Evolutionary conservation across 1,139 yeast species (phyloP).

Genomic region (Sporopachydermia cereana): DNA sequence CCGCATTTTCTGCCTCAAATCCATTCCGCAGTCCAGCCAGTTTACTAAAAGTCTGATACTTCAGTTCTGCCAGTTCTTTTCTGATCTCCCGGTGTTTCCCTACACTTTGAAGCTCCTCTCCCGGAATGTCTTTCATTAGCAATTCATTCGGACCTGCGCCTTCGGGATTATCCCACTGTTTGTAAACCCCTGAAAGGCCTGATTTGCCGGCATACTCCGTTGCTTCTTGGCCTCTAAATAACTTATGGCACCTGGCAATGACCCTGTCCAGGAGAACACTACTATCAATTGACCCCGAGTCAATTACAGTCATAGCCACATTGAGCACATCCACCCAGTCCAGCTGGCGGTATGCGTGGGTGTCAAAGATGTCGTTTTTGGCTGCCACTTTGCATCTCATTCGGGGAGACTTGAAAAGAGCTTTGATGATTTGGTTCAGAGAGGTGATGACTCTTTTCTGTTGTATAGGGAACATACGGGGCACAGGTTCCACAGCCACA

Average conservation of each 20-base stretch:
- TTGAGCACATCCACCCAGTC: conserved; percentile 1
- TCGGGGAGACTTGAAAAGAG: not conserved
- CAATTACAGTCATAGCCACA: not conserved
- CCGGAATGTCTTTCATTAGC: not conserved
- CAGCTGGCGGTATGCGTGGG: not conserved
- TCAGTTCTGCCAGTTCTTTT: conserved; percentile 1
- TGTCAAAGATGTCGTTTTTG: not conserved
- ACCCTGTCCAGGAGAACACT: not conserved
- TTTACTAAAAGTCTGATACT: not conserved
- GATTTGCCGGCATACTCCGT: not conserved
- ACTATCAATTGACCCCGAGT: not conserved
- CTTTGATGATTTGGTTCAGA: not conserved
- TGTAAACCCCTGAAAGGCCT: not conserved
- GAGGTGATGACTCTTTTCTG: not conserved
- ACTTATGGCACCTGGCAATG: not conserved
- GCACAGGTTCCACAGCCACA: conserved; percentile 4
- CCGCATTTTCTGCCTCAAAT: too few relatives aligned
- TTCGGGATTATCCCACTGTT: not conserved
- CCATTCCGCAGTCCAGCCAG: not conserved
- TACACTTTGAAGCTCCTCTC: conserved; percentile 3
- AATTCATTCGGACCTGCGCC: not conserved
- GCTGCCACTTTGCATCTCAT: not conserved
- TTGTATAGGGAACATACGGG: not conserved
- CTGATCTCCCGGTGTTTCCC: not conserved
- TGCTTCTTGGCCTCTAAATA: not conserved